Conservation (phyloP, 352 stramenopile species). For the Phytophthora constricta region DNA sequence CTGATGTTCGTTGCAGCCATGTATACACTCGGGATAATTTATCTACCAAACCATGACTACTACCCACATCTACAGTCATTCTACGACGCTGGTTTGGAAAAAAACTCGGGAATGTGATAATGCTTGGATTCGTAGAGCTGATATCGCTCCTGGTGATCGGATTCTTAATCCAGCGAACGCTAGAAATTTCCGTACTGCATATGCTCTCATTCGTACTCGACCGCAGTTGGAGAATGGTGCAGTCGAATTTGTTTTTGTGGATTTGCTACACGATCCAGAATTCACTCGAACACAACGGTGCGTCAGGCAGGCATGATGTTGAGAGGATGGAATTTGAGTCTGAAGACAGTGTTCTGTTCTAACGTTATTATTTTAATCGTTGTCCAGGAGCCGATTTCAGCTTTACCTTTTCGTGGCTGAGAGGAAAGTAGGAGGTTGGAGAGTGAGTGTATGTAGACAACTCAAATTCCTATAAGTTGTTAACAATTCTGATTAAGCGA, state of each 20-base stretch:
- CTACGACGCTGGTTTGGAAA: neutral
- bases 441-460: too few species aligned
- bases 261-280: conserved; percentile 21
- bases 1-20: conserved; percentile 25
- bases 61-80: conserved; percentile 8
- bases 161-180: conserved; percentile 3
- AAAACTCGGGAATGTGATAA: conserved; percentile 27
- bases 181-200: conserved; percentile 11
- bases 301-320: too few species aligned
- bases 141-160: conserved; percentile 6
- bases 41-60: conserved; percentile 6
- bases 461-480: too few species aligned
- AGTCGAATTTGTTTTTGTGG: conserved; percentile 25
- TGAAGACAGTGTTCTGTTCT: too few species aligned
- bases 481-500: too few species aligned
- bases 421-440: too few species aligned
- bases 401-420: neutral
- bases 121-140: conserved; percentile 18
- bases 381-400: conserved; percentile 1
- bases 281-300: conserved; percentile 19
- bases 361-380: neutral
- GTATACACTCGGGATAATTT: conserved; percentile 22
- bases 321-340: too few species aligned
- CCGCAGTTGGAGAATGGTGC: conserved; percentile 9
- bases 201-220: conserved; percentile 32